Conservation (phyloP, 352 stramenopile species). For the Phytophthora pini region DNA sequence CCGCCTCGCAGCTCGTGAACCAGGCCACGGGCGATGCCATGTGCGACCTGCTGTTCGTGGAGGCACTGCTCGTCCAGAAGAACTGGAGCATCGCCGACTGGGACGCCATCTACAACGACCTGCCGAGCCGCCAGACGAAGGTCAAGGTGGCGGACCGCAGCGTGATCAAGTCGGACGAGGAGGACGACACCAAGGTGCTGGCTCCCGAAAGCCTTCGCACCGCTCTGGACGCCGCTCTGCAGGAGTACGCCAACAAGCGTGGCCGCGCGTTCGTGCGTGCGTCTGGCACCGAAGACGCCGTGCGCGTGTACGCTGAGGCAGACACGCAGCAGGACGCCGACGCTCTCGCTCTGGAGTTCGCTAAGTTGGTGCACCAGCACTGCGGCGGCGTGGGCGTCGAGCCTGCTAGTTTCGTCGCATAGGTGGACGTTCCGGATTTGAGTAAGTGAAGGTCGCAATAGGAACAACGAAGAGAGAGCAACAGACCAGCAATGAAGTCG, state of each 20-base stretch:
- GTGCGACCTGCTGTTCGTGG: conserved; percentile 96
- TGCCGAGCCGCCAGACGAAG: conserved; percentile 93
- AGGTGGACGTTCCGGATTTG: conserved; percentile 22
- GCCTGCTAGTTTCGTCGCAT: conserved; percentile 76
- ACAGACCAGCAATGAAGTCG: conserved; percentile 12
- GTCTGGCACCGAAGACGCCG: conserved; percentile 98
- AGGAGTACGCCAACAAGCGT: conserved; percentile 66
- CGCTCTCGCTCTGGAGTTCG: conserved; percentile 87
- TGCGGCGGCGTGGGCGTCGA: conserved; percentile 72
- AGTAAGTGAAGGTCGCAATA: conserved; percentile 21
- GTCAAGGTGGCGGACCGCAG: conserved; percentile 78
- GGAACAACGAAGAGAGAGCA: background rate
- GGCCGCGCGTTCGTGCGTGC: conserved; percentile 94
- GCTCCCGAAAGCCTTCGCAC: conserved; percentile 63
- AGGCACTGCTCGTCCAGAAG: conserved; percentile 93
- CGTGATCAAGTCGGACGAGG: conserved; percentile 64
- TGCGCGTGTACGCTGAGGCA: conserved; percentile 98
- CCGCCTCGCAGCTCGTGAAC: conserved; percentile 94
- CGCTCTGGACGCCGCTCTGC: conserved; percentile 58
- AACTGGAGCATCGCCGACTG: conserved; percentile 92
- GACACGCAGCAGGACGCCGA: conserved; percentile 91
- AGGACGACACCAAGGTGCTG: conserved; percentile 76
- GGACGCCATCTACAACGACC: conserved; percentile 95
- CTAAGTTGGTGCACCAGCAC: conserved; percentile 80
- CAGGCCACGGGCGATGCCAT: conserved; percentile 98